A percentile compares a stretch with the other conserved stretches of the same genome.
Conservation (phyloP, 805 yeast species). For the Vanderwaltozyma polyspora region DNA sequence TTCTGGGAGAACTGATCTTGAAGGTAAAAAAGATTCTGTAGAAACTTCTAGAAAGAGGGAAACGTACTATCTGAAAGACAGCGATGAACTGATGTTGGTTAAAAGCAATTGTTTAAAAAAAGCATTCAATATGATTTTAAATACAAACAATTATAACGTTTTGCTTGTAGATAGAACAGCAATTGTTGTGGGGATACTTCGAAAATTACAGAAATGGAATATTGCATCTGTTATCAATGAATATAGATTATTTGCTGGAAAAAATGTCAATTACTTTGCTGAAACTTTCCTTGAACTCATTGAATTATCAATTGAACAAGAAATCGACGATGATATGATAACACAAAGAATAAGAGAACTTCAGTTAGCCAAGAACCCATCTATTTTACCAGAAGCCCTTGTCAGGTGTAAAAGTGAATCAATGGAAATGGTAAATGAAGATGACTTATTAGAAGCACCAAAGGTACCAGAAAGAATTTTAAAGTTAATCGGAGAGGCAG, state of each 20-base stretch:
- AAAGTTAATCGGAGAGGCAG: conserved; percentile 17
- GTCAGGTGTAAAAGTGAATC: background rate
- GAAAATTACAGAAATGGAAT: conserved; percentile 83
- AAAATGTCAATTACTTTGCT: conserved; percentile 62
- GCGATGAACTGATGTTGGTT: conserved; percentile 67
- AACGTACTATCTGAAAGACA: conserved; percentile 22
- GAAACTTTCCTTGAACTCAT: conserved; percentile 75
- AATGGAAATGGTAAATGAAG: conserved; percentile 15
- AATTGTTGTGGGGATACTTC: conserved; percentile 65
- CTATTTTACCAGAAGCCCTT: too few relatives aligned
- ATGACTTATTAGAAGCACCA: conserved; percentile 19
- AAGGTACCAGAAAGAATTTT: conserved; percentile 21
- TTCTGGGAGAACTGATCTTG: too few relatives aligned
- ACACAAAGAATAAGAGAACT: background rate
- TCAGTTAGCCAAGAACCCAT: background rate
- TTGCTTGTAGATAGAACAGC: conserved; percentile 71
- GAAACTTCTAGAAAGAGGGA: background rate
- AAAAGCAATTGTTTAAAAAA: conserved; percentile 53
- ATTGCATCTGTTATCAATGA: conserved; percentile 76
- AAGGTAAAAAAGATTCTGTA: background rate
- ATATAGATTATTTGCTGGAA: conserved; percentile 66
- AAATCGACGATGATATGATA: conserved; percentile 5
- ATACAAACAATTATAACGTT: conserved; percentile 52
- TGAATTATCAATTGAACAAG: conserved; percentile 30
- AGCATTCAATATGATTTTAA: conserved; percentile 54